Base-by-base conservation (phyloP, 2,329 filamentous ascomycete genomes). In the Epichloe bromicola region DNA sequence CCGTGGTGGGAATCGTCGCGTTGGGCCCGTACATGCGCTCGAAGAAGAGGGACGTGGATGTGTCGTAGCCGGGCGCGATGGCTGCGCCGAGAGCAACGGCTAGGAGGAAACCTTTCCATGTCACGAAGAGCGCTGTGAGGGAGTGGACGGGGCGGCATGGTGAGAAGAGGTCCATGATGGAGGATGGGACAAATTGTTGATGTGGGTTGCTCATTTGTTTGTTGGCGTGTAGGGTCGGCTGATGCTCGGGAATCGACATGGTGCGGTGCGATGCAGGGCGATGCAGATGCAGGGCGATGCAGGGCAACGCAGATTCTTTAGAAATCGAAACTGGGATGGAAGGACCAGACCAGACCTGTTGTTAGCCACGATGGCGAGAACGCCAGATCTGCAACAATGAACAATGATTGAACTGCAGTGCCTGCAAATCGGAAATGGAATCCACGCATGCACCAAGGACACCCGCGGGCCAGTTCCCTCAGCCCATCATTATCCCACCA, bases 91-190 rank as follows among this genome's bases (percentile, higher is more conserved):
- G 61, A 30, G 81, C 80, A 50, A 90, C 65, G 44, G 74, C 59
- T n/a, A 89, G 64, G 6, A 93, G 69, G 10, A 86, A 61, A 5
- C 65, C 48, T 63, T 91, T 93, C 85, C 85, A 90, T 12, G 69
- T 62, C 4, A 70, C 50, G 61, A 86, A 89, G n/a, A 61, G 36
- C 17, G 53, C 39, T 6, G 57, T 48, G 5, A 69, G 54, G 5
- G 52, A 51, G 41, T 15, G 15, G 11, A 48, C 19, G 20, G 49
- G 42, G 5, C 43, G 52, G 15, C 36, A 38, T 3, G 49, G 26
- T 11, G 51, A 41, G 36, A 48, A 51, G 45, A 44, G 33, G 39
- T 46, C 33, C 48, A 48, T 48, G 37, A 34, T 36, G 43, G 14
- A 11, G 42, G 26, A 17, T 7, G 42, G 33, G 33, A 30, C 30